Conservation (phyloP, 441 rosid genomes). For the Populus hybrid region DNA sequence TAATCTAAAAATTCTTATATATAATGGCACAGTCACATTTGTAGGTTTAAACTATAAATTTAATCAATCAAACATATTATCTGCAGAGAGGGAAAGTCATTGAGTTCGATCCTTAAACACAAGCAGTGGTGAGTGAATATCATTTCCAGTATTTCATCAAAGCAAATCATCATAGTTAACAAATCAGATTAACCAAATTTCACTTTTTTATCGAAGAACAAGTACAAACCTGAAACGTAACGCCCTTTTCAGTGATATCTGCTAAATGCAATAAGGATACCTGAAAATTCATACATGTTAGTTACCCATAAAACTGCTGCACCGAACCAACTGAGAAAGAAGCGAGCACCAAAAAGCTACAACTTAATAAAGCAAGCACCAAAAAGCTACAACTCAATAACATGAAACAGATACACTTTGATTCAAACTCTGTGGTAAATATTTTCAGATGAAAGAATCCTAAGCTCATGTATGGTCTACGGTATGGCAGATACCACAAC, state of each 20-base stretch:
- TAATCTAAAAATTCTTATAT: not conserved
- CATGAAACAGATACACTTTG: not conserved
- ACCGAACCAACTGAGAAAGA: not conserved
- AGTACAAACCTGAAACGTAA: constrained; percentile 65
- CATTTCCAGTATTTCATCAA: not conserved
- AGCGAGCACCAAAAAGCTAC: too few species aligned
- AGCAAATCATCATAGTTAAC: not conserved
- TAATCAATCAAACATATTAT: not conserved
- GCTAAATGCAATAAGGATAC: constrained; percentile 76
- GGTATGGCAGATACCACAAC: not conserved
- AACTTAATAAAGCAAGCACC: too few species aligned
- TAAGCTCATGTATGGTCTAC: not conserved
- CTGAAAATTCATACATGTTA: constrained; percentile 27
- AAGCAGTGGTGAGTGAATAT: not conserved
- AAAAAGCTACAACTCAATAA: not conserved
- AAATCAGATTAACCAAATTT: not conserved
- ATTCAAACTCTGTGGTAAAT: not conserved
- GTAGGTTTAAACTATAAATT: not conserved
- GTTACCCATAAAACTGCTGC: not conserved
- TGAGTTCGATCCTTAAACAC: not conserved
- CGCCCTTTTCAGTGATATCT: constrained; percentile 75
- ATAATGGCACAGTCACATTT: not conserved
- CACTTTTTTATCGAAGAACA: not conserved
- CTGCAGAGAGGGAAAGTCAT: not conserved
- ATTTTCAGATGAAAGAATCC: not conserved